Base-by-base conservation (phyloP, 1,284 basidiomycete genomes). In the Boletellus sp. region DNA sequence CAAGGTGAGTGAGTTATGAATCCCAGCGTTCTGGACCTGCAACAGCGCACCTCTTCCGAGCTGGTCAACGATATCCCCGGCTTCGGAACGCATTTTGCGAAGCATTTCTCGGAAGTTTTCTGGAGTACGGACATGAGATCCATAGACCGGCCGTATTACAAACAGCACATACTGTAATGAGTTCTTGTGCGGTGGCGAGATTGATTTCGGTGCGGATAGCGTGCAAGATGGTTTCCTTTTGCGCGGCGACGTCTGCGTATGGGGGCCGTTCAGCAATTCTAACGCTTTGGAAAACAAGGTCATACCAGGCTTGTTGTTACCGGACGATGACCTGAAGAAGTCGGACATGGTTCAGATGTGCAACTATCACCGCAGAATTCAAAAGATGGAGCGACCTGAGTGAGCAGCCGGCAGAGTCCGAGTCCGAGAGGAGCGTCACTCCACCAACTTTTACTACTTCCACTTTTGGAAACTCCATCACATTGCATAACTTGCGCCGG, bases 91-190 rank as follows among this genome's bases (percentile, higher is more conserved):
- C 89, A 92, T 57, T 87, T 87, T 40, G 70, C 64, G 65, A 76
- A 92, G 68, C 89, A 92, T 56, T 81, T 81, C 51, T 90, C 85
- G 52, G 79, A 86, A 17, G 81, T 75, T 79, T 84, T 87, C 86
- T 89, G 59, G 30, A 25, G 16, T 17, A 47, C 14, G 30, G 22
- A 40, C 5, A 30, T 41, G 17, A 42, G 45, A 41, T 22, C 36
- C 27, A 44, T 33, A n/a, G 21, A 16, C 16, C 3, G 2, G 29
- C 6, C 14, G 4, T 14, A 20, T n/a, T 29, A 9, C 6, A 11
- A 37, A n/a, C 17, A 5, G 43, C 16, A 30, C 50, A 16, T 44
- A 89, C 88, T 52, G 82, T 86, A 67, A 92, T 84, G 45, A 92
- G 79, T 55, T 90, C 86, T 61, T 92, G 89, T 0, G 84, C 88